phyloP scores from a whole-genome alignment of 2,329 filamentous ascomycete species.

The Hymenoscyphus albidus region DNA sequence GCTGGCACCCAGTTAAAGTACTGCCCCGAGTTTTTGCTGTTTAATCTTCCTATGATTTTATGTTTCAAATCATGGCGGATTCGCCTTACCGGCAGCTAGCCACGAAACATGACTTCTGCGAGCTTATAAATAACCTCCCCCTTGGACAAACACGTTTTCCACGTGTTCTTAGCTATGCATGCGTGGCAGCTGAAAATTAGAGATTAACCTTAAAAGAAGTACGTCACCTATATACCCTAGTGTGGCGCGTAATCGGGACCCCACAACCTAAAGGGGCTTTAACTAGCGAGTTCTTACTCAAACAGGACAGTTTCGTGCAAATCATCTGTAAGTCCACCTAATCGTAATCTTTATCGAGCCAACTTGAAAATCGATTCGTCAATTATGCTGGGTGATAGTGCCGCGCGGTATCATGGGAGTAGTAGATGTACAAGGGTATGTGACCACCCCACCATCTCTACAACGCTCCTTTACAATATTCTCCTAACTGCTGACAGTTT shows the following conservation, averaged over 20 bases:
- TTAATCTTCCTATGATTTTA: too few species aligned
- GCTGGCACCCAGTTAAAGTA: too few species aligned
- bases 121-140: neutral
- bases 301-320: too few species aligned
- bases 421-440: too few species aligned
- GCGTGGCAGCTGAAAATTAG: neutral
- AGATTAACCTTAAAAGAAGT: slow-evolving; percentile 1
- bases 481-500: neutral
- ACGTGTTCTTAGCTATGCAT: neutral
- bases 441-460: neutral
- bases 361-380: too few species aligned
- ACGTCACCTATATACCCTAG: neutral
- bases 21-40: too few species aligned
- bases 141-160: neutral
- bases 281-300: neutral
- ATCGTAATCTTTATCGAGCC: too few species aligned
- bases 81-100: neutral
- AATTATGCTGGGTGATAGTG: too few species aligned
- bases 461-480: neutral
- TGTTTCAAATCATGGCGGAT: neutral
- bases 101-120: neutral
- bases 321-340: too few species aligned
- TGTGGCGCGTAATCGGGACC: neutral
- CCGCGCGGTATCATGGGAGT: too few species aligned
- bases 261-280: neutral